Conservation (phyloP, 2,329 filamentous ascomycete species). For the Emmonsia crescens region DNA sequence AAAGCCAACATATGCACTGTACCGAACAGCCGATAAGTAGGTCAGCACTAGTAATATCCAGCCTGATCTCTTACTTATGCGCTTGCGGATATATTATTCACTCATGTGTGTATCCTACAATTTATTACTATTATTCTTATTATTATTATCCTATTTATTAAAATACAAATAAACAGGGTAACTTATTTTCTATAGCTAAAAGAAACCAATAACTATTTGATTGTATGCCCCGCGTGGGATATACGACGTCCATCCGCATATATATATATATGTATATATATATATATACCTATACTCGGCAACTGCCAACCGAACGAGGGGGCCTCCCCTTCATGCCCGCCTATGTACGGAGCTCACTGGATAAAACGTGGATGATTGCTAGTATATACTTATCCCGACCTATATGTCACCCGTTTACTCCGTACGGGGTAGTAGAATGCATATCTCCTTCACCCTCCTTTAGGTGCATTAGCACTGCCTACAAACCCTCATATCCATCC, state of each 20-base stretch:
- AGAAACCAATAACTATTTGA: not conserved
- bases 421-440: too few relatives aligned
- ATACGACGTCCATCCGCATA: not conserved
- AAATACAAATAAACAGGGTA: not conserved
- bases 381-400: not conserved
- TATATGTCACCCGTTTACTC: too few relatives aligned
- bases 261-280: too few relatives aligned
- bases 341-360: too few relatives aligned
- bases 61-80: not conserved
- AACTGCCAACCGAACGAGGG: too few relatives aligned
- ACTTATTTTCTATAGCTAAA: not conserved
- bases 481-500: not conserved
- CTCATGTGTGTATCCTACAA: not conserved
- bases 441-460: not conserved
- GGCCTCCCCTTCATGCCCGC: too few relatives aligned
- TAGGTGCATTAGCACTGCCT: not conserved
- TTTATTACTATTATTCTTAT: not conserved
- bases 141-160: not conserved
- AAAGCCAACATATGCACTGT: not conserved
- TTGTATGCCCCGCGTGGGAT: not conserved
- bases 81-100: not conserved
- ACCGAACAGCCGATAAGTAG: not conserved
- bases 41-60: not conserved
- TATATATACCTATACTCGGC: too few relatives aligned
- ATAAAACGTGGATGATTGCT: not conserved